phyloP scores from a whole-genome alignment of 2,329 filamentous ascomycete species.

The Xylariaceae sp. region DNA sequence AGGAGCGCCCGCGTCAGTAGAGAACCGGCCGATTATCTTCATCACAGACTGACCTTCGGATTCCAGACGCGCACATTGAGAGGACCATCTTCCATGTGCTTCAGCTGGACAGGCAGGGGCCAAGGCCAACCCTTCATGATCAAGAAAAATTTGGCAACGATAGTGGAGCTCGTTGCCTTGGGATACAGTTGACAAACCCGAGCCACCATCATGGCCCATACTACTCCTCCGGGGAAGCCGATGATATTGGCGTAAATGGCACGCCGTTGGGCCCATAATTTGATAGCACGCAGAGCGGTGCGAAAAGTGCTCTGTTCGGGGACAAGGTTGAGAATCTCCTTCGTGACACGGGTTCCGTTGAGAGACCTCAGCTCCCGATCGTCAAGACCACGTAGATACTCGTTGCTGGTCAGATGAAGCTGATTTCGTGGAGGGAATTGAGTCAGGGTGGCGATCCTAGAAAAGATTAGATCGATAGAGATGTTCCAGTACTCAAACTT shows the following conservation, averaged over 20 bases:
- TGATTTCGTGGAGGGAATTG: constrained; percentile 63
- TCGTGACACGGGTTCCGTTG: constrained; percentile 90
- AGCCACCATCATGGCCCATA: constrained; percentile 96
- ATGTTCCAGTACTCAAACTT: constrained; percentile 89
- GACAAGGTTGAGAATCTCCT: constrained; percentile 83
- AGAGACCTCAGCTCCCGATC: constrained; percentile 82
- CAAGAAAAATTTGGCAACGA: constrained; percentile 90
- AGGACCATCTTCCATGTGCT: constrained; percentile 76
- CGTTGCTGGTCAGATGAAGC: constrained; percentile 75
- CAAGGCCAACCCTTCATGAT: constrained; percentile 89
- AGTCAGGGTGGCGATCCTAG: constrained; percentile 63
- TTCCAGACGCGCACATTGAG: constrained; percentile 90
- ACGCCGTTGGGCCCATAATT: constrained; percentile 89
- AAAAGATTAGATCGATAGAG: constrained; percentile 91
- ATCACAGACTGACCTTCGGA: constrained; percentile 53
- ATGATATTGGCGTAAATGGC: constrained; percentile 95
- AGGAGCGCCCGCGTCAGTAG: constrained; percentile 26
- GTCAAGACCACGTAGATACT: constrained; percentile 77
- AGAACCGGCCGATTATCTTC: neutral
- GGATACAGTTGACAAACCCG: constrained; percentile 95
- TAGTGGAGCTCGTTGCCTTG: constrained; percentile 79
- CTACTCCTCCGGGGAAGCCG: constrained; percentile 92
- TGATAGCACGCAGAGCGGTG: constrained; percentile 83
- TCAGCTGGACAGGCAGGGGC: constrained; percentile 89
- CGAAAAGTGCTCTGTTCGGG: constrained; percentile 88